Conservation (phyloP, 164 flowering plant species). For the Saururus chinensis region DNA sequence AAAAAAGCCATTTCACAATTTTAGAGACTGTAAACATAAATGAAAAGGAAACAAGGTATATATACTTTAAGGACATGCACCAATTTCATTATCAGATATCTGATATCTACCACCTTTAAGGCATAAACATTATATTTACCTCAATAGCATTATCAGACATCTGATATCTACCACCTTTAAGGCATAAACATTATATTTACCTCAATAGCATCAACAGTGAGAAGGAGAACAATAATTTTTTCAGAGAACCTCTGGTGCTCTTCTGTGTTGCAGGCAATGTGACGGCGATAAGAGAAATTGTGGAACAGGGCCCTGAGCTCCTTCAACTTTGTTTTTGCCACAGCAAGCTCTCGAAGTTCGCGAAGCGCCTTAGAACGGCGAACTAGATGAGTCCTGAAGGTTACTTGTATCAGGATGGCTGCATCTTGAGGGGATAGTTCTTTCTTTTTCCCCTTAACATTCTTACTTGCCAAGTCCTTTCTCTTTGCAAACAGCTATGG, state of each 20-base stretch:
- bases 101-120: not conserved
- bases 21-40: no score
- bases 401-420: constrained; percentile 66
- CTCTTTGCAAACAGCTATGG: constrained; percentile 58
- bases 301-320: constrained; percentile 66
- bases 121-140: constrained; percentile 25
- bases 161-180: not conserved
- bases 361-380: constrained; percentile 76
- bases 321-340: constrained; percentile 80
- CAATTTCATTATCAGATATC: not conserved
- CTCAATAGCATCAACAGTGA: constrained; percentile 91
- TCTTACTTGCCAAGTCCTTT: constrained; percentile 28
- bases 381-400: constrained; percentile 68
- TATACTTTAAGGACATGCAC: no score
- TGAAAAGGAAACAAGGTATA: not conserved
- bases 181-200: constrained; percentile 18
- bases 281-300: constrained; percentile 67
- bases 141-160: constrained; percentile 71
- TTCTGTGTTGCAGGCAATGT: constrained; percentile 50
- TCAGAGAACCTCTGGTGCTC: constrained; percentile 87
- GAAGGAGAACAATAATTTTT: constrained; percentile 79
- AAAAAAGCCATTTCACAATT: not conserved
- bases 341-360: constrained; percentile 70
- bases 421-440: constrained; percentile 81
- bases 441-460: constrained; percentile 65